These are phyloP conservation scores for Podaxis rugospora DNA, from an alignment of 768 basidiomycete genomes.

Conservation along the genomic window DNA sequence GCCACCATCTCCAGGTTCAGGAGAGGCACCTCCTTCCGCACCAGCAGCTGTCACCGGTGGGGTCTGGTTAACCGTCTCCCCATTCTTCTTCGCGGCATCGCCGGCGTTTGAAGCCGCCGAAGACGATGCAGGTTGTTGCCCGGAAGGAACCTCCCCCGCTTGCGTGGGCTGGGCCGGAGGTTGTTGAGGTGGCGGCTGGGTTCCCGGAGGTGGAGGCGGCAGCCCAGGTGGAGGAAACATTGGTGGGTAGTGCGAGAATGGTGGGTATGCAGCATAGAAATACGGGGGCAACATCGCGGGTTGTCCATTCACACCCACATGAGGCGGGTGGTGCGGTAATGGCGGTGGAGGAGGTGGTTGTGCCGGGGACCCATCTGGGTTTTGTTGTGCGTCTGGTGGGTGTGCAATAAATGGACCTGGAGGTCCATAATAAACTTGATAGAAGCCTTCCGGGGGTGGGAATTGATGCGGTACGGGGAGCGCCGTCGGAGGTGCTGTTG, in stretches of 20 bases:
- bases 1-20: conserved; percentile 1
- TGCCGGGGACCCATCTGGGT: conserved; percentile 21
- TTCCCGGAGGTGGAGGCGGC: conserved; percentile 15
- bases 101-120: not conserved
- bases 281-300: conserved; percentile 36
- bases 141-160: not conserved
- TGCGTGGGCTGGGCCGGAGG: not conserved
- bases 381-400: conserved; percentile 23
- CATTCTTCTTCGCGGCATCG: conserved; percentile 19
- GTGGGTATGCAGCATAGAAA: conserved; percentile 31
- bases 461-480: conserved; percentile 10
- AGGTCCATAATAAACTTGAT: conserved; percentile 36
- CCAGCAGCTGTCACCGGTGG: conserved; percentile 10
- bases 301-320: conserved; percentile 26
- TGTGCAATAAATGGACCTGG: conserved; percentile 28
- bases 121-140: conserved; percentile 8
- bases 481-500: conserved; percentile 16
- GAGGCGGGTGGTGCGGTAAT: conserved; percentile 13
- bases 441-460: conserved; percentile 32
- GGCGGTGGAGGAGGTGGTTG: not conserved
- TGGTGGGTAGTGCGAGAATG: conserved; percentile 32
- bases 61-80: conserved; percentile 8
- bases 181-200: conserved; percentile 14
- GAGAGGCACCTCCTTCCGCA: not conserved
- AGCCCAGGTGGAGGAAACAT: conserved; percentile 26